Evolutionary conservation across 1,284 basidiomycete species (phyloP).

Genomic region (Leccinum insigne): DNA sequence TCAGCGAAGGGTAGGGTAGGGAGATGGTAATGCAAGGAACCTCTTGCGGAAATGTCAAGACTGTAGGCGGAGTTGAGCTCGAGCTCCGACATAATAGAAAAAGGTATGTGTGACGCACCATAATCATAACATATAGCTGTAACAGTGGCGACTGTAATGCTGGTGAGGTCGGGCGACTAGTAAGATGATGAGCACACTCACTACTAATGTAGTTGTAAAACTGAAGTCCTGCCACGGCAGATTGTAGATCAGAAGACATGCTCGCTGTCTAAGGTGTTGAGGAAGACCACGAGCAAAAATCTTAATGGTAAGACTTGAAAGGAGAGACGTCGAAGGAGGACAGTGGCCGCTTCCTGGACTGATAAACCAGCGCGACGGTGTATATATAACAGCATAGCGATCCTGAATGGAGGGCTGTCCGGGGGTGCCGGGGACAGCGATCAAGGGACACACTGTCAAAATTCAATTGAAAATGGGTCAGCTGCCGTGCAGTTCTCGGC

Average conservation of each 20-base stretch:
- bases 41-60: constrained; percentile 20
- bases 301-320: background rate
- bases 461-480: background rate
- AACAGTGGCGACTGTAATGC: constrained; percentile 11
- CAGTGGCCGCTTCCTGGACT: background rate
- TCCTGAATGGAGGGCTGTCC: background rate
- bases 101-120: constrained; percentile 12
- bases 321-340: background rate
- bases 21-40: constrained; percentile 1
- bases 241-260: constrained; percentile 12
- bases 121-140: constrained; percentile 23
- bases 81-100: background rate
- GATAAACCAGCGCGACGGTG: background rate
- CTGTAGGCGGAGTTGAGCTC: constrained; percentile 4
- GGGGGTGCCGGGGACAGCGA: background rate
- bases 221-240: constrained; percentile 11
- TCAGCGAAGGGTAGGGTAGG: constrained; percentile 3
- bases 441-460: background rate
- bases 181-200: constrained; percentile 6
- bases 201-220: constrained; percentile 17
- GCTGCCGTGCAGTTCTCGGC: background rate
- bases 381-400: background rate
- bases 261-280: background rate
- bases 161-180: constrained; percentile 4
- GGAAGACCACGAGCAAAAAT: background rate